Base-by-base conservation (phyloP, 2,329 filamentous ascomycete species). In the Hypoxylon sp. region DNA sequence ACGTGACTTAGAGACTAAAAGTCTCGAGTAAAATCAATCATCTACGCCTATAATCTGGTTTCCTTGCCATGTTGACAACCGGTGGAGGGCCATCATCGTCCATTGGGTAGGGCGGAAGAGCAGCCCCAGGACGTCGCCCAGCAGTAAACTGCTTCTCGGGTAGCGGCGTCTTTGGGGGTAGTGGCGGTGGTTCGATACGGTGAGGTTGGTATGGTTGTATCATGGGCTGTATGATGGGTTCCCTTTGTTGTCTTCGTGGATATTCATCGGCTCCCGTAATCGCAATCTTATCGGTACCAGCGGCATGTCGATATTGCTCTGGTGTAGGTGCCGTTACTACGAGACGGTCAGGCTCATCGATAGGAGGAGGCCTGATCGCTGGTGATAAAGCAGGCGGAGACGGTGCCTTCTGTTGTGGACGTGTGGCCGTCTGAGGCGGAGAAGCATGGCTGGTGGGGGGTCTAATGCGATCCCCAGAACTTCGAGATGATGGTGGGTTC, bases 31-130 rank as follows among this genome's bases (percentile, higher is more conserved):
- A 63, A 52, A 46, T 6, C 19, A 32, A 55, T 82, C 72, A 86
- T 68, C 86, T 81, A 47, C 84, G 82, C 62, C 83, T 85, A 73
- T 91, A 93, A 53, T 92, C 91, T 0, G 95, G 95, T 79, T 98
- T 98, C 73, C 91, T 89, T 48, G 92, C 90, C 86, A 93, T 92
- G 75, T 97, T 97, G 6, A 97, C 93, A 6, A 88, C 84, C 2
- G 95, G 95, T 17, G 95, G 94, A 29, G 92, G 91, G 27, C 91
- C 92, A 75, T 97, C 92, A 48, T 90, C 88, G 50, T 89, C 90
- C 52, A 93, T 81, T 0, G 95, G 95, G 78, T 98, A 98, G 0
- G 94, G 94, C 35, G 93, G 85, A 7, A 82, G 78, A 0, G 79
- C 69, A 5, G 55, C 48, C 5, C 55, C 54, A 17, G 72, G 62